Conservation (phyloP, 2,329 filamentous ascomycete genomes). For the Trichoderma endophyticum region DNA sequence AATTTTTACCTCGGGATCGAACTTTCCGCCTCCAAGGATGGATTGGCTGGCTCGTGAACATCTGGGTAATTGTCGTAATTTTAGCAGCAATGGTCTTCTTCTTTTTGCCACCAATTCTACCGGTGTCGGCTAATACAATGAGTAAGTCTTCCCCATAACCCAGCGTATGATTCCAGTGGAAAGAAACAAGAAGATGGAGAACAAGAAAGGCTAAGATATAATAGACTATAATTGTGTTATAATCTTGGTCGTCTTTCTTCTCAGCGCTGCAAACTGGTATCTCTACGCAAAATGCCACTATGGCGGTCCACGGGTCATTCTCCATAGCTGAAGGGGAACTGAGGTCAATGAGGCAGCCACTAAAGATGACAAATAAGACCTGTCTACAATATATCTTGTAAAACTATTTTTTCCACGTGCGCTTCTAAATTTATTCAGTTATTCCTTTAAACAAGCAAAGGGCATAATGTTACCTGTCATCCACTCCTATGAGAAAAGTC, state of each 20-base stretch:
- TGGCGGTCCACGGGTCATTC: not conserved
- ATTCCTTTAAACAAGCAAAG: not conserved
- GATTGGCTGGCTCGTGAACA: not conserved
- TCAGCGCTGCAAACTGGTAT: not conserved
- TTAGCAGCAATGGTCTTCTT: not conserved
- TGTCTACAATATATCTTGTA: not conserved
- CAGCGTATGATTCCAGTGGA: too few species aligned
- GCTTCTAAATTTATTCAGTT: not conserved
- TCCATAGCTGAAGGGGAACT: not conserved
- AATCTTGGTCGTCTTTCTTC: not conserved
- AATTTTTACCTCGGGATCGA: not conserved
- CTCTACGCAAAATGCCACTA: not conserved
- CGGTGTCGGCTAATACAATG: not conserved
- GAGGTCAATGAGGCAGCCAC: not conserved
- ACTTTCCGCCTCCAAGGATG: not conserved
- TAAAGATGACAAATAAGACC: not conserved
- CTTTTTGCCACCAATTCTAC: not conserved
- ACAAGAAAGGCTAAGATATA: not conserved
- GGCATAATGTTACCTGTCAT: not conserved
- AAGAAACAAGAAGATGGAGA: not conserved
- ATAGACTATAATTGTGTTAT: not conserved
- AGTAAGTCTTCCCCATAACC: not conserved
- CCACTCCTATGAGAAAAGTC: not conserved
- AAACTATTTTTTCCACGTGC: not conserved
- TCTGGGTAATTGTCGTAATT: not conserved